A percentile compares a stretch with the other conserved stretches of the same genome.
Evolutionary conservation across 2,329 filamentous ascomycete genomes (phyloP).

Genomic region (Aspergillus glaucus): DNA sequence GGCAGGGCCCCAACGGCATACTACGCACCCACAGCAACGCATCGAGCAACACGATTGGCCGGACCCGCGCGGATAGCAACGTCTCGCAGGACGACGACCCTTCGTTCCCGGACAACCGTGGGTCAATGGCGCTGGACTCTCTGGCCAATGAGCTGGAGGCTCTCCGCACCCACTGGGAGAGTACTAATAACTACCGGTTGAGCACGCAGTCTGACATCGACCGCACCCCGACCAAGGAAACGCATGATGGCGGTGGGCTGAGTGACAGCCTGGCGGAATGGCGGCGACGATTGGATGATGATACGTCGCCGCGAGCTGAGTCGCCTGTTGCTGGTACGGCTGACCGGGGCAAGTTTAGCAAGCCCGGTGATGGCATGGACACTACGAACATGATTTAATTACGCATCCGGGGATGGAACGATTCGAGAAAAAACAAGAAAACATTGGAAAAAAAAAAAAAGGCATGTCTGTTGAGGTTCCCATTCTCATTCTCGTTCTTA

Average conservation of each 20-base stretch:
- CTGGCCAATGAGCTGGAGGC: slow-evolving; percentile 89
- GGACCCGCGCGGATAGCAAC: slow-evolving; percentile 36
- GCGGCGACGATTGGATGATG: slow-evolving; percentile 67
- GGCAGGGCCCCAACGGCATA: slow-evolving; percentile 30
- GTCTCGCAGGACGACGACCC: slow-evolving; percentile 38
- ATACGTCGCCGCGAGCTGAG: slow-evolving; percentile 34
- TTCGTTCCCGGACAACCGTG: slow-evolving; percentile 48
- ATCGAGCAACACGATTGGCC: slow-evolving; percentile 42
- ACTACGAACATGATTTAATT: slow-evolving; percentile 31
- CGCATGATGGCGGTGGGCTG: slow-evolving; percentile 39
- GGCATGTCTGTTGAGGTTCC: no score
- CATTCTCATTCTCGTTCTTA: no score
- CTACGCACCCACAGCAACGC: slow-evolving; percentile 51
- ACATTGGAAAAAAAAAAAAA: no score
- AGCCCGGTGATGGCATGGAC: slow-evolving; percentile 13
- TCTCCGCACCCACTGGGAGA: slow-evolving; percentile 87
- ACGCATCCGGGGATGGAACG: neutral
- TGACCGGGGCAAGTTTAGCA: slow-evolving; percentile 20
- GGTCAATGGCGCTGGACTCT: slow-evolving; percentile 73
- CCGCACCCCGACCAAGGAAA: slow-evolving; percentile 43
- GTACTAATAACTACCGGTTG: slow-evolving; percentile 86
- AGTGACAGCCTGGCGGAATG: slow-evolving; percentile 72
- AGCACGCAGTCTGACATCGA: slow-evolving; percentile 90
- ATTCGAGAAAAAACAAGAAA: no score
- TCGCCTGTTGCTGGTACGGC: slow-evolving; percentile 11